Base-by-base conservation (phyloP, 495 filamentous ascomycete species). In the Bombardia bombarda region DNA sequence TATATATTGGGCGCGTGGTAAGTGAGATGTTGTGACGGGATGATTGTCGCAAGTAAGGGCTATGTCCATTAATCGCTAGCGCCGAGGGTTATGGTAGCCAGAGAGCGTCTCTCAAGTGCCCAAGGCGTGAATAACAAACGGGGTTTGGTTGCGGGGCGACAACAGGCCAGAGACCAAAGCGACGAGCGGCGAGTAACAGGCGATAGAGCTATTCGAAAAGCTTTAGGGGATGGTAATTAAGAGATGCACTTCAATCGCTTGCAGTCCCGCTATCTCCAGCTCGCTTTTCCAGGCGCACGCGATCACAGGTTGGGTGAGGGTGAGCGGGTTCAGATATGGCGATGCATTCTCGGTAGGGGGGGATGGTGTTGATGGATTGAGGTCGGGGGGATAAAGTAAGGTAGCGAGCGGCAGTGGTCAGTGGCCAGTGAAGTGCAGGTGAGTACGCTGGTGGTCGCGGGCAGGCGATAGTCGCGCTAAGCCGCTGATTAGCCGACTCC, bases 401-500 rank as follows among this genome's bases (percentile, higher is more conserved):
- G 22, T 41, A 19, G 12, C 30, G 24, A 18, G 16, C 23, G 18
- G 23, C 8, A 26, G 24, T 31, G 23, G 19, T 40, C 38, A 28
- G 23, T 40, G 38, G 16, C 18, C 8, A 33, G 7, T 28, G 38
- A 31, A n/a, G n/a, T 44, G 46, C 35, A 49, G 46, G 46, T 45
- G 34, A 36, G 41, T 14, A 21, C 19, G 21, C 28, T 25, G 22
- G 25, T 30, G 38, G 25, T 32, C 18, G 42, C 30, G 19, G 16
- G 38, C 32, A 13, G 32, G 24, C 32, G 37, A 42, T 30, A 28
- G 41, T 53, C 55, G 55, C 55, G 55, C 55, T 55, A 52, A 42
- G 37, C 46, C 52, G 52, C 43, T 56, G 49, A 58, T 55, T 58
- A 55, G 43, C 55, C 52, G 52, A 30, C 31, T 44, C 41, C 34